Conservation (phyloP, 805 yeast genomes). For the Vanderwaltozyma yarrowii region DNA sequence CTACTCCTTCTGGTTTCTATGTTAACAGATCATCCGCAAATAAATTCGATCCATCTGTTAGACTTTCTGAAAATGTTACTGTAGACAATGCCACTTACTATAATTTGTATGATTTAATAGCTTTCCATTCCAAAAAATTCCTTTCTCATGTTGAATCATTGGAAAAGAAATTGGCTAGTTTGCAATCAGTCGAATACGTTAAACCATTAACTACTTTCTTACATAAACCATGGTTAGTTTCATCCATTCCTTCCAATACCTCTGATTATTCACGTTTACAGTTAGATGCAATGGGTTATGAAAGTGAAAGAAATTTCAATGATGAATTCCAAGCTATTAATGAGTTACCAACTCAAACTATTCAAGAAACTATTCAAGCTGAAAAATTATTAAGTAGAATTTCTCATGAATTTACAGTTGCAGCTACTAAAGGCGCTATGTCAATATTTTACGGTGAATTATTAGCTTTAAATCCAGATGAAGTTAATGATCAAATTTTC, state of each 20-base stretch:
- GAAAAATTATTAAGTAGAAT: constrained; percentile 67
- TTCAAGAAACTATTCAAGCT: constrained; percentile 60
- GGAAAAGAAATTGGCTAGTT: constrained; percentile 33
- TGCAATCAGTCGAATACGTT: constrained; percentile 45
- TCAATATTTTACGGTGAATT: constrained; percentile 65
- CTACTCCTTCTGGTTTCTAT: constrained; percentile 69
- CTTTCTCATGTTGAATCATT: constrained; percentile 41
- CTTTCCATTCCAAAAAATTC: constrained; percentile 57
- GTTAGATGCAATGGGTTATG: constrained; percentile 27
- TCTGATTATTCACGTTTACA: constrained; percentile 60
- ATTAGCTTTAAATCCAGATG: constrained; percentile 72
- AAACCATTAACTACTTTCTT: constrained; percentile 53
- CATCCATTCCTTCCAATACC: constrained; percentile 20
- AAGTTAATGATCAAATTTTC: constrained; percentile 54
- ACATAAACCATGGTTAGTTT: constrained; percentile 65
- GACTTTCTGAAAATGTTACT: constrained; percentile 17
- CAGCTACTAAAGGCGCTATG: constrained; percentile 73
- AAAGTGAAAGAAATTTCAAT: constrained; percentile 64
- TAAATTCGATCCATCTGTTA: constrained; percentile 58
- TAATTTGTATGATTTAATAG: constrained; percentile 51
- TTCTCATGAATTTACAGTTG: constrained; percentile 62
- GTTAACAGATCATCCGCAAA: constrained; percentile 59
- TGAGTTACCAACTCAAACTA: constrained; percentile 50
- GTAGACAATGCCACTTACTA: constrained; percentile 20
- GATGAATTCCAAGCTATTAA: constrained; percentile 79